A percentile compares a stretch with the other conserved stretches of the same genome.
Evolutionary conservation across 225 moss, liverwort and hornwort species (phyloP).

Genomic region (Polytrichum commune): DNA sequence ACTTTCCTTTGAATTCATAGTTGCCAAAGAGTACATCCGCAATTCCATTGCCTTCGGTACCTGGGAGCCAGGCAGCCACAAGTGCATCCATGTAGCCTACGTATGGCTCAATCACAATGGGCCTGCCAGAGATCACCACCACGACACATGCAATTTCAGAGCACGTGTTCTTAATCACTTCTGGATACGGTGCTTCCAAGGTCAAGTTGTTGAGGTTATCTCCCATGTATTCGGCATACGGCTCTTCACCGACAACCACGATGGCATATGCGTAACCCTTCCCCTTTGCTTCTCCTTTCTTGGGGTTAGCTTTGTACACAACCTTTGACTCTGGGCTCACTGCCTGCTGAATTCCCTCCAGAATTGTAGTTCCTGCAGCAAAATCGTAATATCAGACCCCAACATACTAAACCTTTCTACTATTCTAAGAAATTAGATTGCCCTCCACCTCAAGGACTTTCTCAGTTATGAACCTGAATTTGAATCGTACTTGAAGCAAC

Average conservation of each 20-base stretch:
- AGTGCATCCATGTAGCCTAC: slow-evolving; percentile 54
- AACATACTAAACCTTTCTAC: background rate
- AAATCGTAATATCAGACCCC: background rate
- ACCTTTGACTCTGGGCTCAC: slow-evolving; percentile 46
- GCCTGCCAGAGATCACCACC: slow-evolving; percentile 66
- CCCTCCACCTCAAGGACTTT: background rate
- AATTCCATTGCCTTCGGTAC: slow-evolving; percentile 66
- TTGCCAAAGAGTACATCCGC: slow-evolving; percentile 69
- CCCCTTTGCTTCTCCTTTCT: slow-evolving; percentile 35
- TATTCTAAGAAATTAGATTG: no score
- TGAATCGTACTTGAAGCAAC: background rate
- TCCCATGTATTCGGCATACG: slow-evolving; percentile 67
- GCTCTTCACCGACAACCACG: slow-evolving; percentile 71
- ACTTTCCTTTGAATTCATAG: slow-evolving; percentile 62
- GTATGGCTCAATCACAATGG: slow-evolving; percentile 54
- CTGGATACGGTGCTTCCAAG: slow-evolving; percentile 42
- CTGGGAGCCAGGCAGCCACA: slow-evolving; percentile 90
- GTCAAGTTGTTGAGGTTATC: slow-evolving; percentile 71
- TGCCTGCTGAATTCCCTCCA: slow-evolving; percentile 49
- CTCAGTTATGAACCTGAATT: background rate
- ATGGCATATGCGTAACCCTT: slow-evolving; percentile 60
- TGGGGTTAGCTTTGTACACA: slow-evolving; percentile 35
- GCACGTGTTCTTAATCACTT: slow-evolving; percentile 58
- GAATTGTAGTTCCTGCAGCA: slow-evolving; percentile 57
- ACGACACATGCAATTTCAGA: slow-evolving; percentile 49